Base-by-base conservation (phyloP, 1,284 basidiomycete genomes). In the Naganishia sp. region DNA sequence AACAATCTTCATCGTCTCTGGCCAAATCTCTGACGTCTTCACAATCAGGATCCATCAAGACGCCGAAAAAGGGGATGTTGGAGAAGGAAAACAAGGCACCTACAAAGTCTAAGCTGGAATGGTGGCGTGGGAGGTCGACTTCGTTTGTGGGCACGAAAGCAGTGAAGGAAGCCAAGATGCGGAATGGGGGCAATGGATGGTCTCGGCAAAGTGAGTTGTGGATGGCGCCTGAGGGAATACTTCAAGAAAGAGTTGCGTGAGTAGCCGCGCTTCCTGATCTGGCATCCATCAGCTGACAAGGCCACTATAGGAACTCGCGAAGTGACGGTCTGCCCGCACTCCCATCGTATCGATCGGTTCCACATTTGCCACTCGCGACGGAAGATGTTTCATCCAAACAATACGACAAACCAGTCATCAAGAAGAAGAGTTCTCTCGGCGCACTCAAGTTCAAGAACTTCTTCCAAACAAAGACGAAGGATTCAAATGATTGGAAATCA, bases 371-470 rank as follows among this genome's bases (percentile, higher is more conserved):
- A 10, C 28, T 44, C 7, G 23, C 50, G 28, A 46, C 55, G 31
- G 61, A 61, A 9, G 28, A 50, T n/a, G 18, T 43, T 21, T 36
- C 23, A 7, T 23, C 18, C 7, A 33, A 7, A 10, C 39, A 21
- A 25, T 0, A 50, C 25, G 48, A 61, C 33, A 28, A 15, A 3
- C 59, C 48, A 11, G 13, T 33, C 39, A 61, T 61, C 59, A 61
- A 52, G 48, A 61, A 61, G 59, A 61, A 61, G 49, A 49, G 31
- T 23, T 61, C 57, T 5, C 42, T 61, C 36, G 59, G 48, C 6
- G 48, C 59, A 15, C 52, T 61, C 39, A 61, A 28, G 45, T 61
- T 61, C 59, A 61, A 61, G 39, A 61, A 61, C 36, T 52, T 61
- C 43, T 61, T 61, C 25, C 59, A 61, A 33, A 42, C 13, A 11